Base-by-base conservation (phyloP, 352 stramenopile genomes). In the Pythium pyrilobum region DNA sequence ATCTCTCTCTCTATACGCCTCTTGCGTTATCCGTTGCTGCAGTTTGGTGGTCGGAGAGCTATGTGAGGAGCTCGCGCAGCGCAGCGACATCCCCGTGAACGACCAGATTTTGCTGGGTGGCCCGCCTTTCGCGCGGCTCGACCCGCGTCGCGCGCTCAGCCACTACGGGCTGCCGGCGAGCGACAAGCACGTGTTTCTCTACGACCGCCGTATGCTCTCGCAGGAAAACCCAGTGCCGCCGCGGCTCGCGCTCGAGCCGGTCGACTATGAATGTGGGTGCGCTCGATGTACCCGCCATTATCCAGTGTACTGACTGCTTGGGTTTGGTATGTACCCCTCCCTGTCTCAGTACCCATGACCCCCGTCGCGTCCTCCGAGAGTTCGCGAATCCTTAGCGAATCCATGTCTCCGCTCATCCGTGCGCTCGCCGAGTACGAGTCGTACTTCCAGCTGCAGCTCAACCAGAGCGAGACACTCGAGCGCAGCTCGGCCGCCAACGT, bases 101-200 rank as follows among this genome's bases (percentile, higher is more conserved):
- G 85, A 95, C 37, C 85, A 95, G 65, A 95, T 95, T 63, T 42
- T 95, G 36, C 61, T 95, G 4, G 72, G 78, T 37, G 85, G 85
- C 0, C 85, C 85, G 39, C 85, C 85, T 13, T 95, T 87, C 41
- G 71, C 77, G 16, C 77, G 81, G 0, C 56, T 95, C 29, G 85
- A 95, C 39, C 81, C 85, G 31, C 70, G 74, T 21, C 84, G 83
- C 31, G 51, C 78, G 13, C 52, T 95, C 23, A 78, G 76, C 28
- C 72, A 81, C 55, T 93, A 92, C 29, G 74, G 74, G 38, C 48
- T 92, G 5, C 76, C 78, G 16, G 29, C 43, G 20, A 24, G 84
- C 64, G 57, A 72, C 43, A 90, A 89, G 52, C 67, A 72, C 32
- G 65, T 95, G 46, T 95, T 89, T 60, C 52, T 95, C 10, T 95